Base-by-base conservation (phyloP, 345 rosid genomes). In the Gossypium turneri region DNA sequence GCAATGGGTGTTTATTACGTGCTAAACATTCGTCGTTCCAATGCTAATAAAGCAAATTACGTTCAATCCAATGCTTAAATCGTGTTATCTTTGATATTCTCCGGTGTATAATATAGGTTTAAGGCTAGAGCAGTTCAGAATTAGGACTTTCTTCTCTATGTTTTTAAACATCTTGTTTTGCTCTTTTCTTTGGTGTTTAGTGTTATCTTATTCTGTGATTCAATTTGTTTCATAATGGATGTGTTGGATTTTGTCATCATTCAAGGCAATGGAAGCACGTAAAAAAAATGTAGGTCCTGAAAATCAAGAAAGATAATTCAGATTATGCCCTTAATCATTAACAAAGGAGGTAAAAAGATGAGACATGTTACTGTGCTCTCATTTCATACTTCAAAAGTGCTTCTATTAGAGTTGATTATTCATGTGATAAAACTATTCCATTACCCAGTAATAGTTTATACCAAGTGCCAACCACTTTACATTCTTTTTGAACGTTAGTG, bases 11-110 rank as follows among this genome's bases (percentile, higher is more conserved):
- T 67, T 50, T 87, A 80, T 75, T 43, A 78, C 67, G 80, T 75
- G 43, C 70, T 64, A n/a, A 70, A 73, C 73, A 73, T 79, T 1
- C 89, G 87, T n/a, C 73, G 75, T 50, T 80, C 74, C 67, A 85
- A 84, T 59, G 43, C 85, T 70, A 84, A 77, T 45, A 81, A 78
- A 50, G 79, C 80, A 74, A 80, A 19, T n/a, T 61, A 84, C 57
- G 84, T 84, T 81, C 86, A 82, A 70, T 81, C 85, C 6, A 79
- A 73, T 34, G 86, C 66, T 45, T 84, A 82, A 86, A 64, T 44
- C 73, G 10, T 44, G 52, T 63, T 55, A 24, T 64, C 63, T n/a
- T 53, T 29, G 7, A 57, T 45, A 3, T 13, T 65, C 19, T 65
- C 41, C 69, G 34, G 71, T 62, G 77, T 74, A 65, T 20, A 51